Evolutionary conservation across 306 rosid species (phyloP), one percentile per base, ranked within the genome.

Genomic region (Pyrus communis): DNA sequence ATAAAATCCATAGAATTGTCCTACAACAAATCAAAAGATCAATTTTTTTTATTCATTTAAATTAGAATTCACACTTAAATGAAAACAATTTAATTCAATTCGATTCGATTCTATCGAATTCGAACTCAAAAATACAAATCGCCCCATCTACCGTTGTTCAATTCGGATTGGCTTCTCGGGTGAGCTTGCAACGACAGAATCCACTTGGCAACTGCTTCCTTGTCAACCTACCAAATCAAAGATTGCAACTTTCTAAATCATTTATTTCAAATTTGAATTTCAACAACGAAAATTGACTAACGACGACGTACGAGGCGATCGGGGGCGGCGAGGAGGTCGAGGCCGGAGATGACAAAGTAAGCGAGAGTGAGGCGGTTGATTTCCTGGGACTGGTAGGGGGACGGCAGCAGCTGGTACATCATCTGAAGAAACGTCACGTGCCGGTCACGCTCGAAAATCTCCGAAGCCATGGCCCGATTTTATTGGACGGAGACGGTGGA

Each of bases 321-420:
- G 66, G 90, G 86, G 55, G 90, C 54, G 54, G 74, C 81, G 78
- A 91, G 93, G 71, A 96, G 87, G 78, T 92, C 90, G 35, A 96
- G 90, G 70, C 93, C 88, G 66, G 97, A 88, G 88, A 96, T 81
- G 67, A 91, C 87, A 17, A 96, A 96, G 93, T 88, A 89, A 70
- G 99, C 98, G 70, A 92, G 93, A 61, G 99, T 96, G 84, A 92
- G 93, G 71, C 88, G 96, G 75, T 91, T 96, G 84, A 89, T 83
- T 85, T 96, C 99, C 70, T 92, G 97, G 17, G 75, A 42, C 73
- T 91, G 93, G 46, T 91, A 92, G 6, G 84, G 84, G 14, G 81
- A 54, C 5, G 97, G 99, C 65, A 96, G 82, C 23, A 89, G 45
- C 76, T 89, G 80, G 59, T 88, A 87, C 99, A 89, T 89, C 96